Evolutionary conservation across 331 rosid species (phyloP).

Genomic region (Pyrus hybrid): DNA sequence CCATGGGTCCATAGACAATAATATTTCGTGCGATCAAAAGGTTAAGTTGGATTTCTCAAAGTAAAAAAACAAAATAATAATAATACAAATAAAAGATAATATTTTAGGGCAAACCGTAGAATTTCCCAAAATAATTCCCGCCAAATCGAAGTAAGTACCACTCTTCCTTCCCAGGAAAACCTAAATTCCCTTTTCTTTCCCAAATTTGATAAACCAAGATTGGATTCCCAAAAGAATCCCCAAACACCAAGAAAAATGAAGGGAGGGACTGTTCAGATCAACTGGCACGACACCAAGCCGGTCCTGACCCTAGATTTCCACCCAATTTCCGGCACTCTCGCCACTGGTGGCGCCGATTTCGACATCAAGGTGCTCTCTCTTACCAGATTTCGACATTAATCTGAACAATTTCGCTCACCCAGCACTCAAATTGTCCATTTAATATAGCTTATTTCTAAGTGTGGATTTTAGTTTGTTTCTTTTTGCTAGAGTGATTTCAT

Average conservation of each 20-base stretch:
- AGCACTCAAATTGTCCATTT: background rate
- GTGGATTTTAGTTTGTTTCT: background rate
- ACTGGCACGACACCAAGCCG: conserved; percentile 84
- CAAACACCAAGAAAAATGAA: conserved; percentile 31
- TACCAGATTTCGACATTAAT: background rate
- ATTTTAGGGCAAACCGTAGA: background rate
- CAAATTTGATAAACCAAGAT: background rate
- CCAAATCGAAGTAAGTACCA: background rate
- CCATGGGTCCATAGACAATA: too few relatives aligned
- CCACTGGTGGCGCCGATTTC: conserved; percentile 98
- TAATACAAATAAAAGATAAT: too few relatives aligned
- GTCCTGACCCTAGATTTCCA: conserved; percentile 82
- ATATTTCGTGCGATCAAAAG: too few relatives aligned
- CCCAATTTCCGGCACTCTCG: conserved; percentile 62
- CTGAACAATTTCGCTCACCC: background rate
- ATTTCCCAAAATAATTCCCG: background rate
- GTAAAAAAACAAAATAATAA: too few relatives aligned
- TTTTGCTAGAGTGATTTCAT: background rate
- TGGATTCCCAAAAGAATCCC: background rate
- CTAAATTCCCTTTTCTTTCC: background rate
- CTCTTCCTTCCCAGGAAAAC: background rate
- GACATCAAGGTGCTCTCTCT: conserved; percentile 67
- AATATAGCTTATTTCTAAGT: background rate
- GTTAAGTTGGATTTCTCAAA: too few relatives aligned
- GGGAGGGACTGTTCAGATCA: conserved; percentile 88